Base-by-base conservation (phyloP, 163 green algal genomes). In the Scenedesmus sp. region DNA sequence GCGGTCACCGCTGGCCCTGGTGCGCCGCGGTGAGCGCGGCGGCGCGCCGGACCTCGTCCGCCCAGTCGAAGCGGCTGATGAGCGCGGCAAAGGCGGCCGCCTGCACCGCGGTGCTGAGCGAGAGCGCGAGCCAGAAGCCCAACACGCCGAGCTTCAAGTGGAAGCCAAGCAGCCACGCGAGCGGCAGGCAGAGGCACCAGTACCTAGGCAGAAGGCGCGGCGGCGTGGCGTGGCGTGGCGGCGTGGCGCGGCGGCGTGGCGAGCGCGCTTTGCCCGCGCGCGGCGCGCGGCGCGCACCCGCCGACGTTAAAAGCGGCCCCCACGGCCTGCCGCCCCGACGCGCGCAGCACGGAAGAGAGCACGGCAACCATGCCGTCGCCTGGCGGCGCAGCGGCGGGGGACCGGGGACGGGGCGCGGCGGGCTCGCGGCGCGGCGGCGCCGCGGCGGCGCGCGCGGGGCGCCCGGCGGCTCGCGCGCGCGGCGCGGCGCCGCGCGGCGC, bases 111-210 rank as follows among this genome's bases (percentile, higher is more conserved):
- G 76, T 86, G 22, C 62, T 71, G 4, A 71, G 10, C 0, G 71
- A 62, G 39, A 89, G 69, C 5, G 73, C 85, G 15, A 70, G 54
- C 82, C 82, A 87, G 47, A 89, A 86, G 26, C 85, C 85, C 54
- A 74, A 39, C 45, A 70, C 34, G 20, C 62, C 63, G 2, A 69
- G n/a, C 57, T 65, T 39, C 36, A 33, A 26, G 10, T 64, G 39
- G 24, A 89, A 81, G 54, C 84, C 84, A 14, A 89, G 73, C 34
- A 89, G 63, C 69, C 82, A 18, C n/a, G 80, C 81, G n/a, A 87
- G 53, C 20, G 84, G 84, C 6, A 81, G 70, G 60, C 83, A 87
- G 15, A 89, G 29, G 3, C 44, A 44, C 69, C 69, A 77, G 33
- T 77, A 77, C 14, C n/a, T n/a, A n/a, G n/a, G n/a, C n/a, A n/a